Percentiles rank a stretch among this genome's conserved stretches.
Conservation (phyloP, 208 protist species). For the Leishmania major region DNA sequence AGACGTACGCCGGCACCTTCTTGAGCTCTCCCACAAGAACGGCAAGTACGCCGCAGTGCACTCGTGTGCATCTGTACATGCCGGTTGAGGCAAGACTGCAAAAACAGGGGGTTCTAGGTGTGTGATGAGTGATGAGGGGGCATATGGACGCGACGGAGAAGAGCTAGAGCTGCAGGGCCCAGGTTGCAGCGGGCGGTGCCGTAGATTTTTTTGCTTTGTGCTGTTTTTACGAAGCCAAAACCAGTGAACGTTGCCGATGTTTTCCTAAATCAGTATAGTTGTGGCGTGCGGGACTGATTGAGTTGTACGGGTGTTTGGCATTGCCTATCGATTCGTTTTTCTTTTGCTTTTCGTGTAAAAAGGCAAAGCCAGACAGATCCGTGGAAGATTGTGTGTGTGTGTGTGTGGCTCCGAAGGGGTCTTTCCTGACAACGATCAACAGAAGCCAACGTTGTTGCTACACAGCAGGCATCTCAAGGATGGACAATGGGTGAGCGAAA, state of each 20-base stretch:
- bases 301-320: background rate
- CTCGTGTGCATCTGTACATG: slow-evolving; percentile 43
- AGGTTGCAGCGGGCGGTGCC: background rate
- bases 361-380: background rate
- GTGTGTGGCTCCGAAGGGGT: background rate
- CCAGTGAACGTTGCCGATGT: background rate
- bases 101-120: too few species aligned
- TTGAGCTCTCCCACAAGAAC: slow-evolving; percentile 48
- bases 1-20: slow-evolving; percentile 50
- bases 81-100: background rate
- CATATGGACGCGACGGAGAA: background rate
- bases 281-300: background rate
- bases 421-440: too few species aligned
- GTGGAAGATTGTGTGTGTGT: background rate
- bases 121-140: background rate
- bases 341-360: background rate
- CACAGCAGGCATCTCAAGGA: background rate
- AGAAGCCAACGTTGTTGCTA: background rate
- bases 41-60: slow-evolving; percentile 36
- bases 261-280: too few species aligned
- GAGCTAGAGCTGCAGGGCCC: background rate
- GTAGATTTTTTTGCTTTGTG: background rate
- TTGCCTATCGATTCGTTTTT: background rate
- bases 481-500: background rate
- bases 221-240: background rate